phyloP scores from a whole-genome alignment of 331 rosid species.

The Quercus phellos region DNA sequence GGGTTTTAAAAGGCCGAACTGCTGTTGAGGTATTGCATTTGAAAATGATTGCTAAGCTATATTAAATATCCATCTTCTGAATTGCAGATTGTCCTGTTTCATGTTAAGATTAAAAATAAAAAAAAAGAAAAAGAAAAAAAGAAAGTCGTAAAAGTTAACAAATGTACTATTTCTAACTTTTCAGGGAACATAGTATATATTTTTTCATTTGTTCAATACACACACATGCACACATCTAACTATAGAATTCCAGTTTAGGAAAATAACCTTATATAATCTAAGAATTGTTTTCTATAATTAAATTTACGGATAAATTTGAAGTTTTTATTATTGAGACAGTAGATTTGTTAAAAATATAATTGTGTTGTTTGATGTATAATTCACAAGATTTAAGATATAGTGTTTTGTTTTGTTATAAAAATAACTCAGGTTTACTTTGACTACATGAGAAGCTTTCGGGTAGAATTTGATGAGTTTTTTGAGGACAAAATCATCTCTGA shows the following conservation, averaged over 20 bases:
- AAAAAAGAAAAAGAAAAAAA: no score
- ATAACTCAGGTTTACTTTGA: conserved; percentile 75
- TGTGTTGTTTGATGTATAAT: not conserved
- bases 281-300: not conserved
- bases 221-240: not conserved
- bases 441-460: conserved; percentile 98
- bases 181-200: not conserved
- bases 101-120: not conserved
- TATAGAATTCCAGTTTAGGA: not conserved
- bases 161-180: no score
- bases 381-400: conserved; percentile 8
- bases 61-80: not conserved
- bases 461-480: conserved; percentile 80
- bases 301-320: not conserved
- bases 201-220: not conserved
- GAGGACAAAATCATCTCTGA: conserved; percentile 64
- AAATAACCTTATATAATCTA: not conserved
- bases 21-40: conserved; percentile 73
- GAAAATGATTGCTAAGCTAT: not conserved
- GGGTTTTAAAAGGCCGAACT: conserved; percentile 89
- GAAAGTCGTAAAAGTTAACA: not conserved
- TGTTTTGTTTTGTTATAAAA: conserved; percentile 21
- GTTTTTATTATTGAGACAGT: not conserved
- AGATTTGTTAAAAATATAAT: not conserved
- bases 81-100: not conserved